phyloP scores from a whole-genome alignment of 495 filamentous ascomycete genomes.

The Evernia prunastri region DNA sequence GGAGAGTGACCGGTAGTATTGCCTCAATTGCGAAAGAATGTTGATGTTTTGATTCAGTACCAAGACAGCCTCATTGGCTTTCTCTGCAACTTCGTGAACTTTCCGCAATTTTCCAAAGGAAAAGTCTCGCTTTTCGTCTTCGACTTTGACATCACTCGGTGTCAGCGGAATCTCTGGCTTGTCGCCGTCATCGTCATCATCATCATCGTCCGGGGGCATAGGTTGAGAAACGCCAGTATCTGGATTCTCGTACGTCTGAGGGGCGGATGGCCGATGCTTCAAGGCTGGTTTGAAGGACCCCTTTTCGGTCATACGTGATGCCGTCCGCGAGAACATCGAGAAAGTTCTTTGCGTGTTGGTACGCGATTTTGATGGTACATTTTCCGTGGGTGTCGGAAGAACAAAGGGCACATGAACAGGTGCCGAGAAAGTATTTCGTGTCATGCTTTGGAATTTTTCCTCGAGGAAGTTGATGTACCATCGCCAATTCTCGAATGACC shows the following conservation, averaged over 20 bases:
- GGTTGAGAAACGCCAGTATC: slow-evolving; percentile 1
- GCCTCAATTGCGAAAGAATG: slow-evolving; percentile 19
- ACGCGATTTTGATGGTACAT: neutral
- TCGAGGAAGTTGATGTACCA: slow-evolving; percentile 43
- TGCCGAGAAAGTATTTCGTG: slow-evolving; percentile 28
- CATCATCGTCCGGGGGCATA: neutral
- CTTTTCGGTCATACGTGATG: neutral
- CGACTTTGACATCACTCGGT: neutral
- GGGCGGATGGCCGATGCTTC: neutral
- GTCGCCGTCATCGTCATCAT: neutral
- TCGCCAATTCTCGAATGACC: slow-evolving; percentile 43
- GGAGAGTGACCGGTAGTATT: slow-evolving; percentile 7
- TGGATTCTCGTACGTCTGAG: slow-evolving; percentile 7
- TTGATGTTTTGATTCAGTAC: slow-evolving; percentile 35
- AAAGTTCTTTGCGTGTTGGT: neutral
- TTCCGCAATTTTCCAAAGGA: slow-evolving; percentile 35
- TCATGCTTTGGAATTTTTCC: slow-evolving; percentile 28
- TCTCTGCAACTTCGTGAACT: slow-evolving; percentile 35
- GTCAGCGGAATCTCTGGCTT: neutral
- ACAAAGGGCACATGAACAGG: slow-evolving; percentile 21
- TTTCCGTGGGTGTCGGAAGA: neutral
- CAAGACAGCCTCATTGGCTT: slow-evolving; percentile 33
- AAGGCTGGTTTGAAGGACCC: neutral
- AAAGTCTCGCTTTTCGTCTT: slow-evolving; percentile 24
- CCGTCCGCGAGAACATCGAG: neutral